Evolutionary conservation across 345 rosid species (phyloP).

Genomic region (Eucalyptus fibrosa): DNA sequence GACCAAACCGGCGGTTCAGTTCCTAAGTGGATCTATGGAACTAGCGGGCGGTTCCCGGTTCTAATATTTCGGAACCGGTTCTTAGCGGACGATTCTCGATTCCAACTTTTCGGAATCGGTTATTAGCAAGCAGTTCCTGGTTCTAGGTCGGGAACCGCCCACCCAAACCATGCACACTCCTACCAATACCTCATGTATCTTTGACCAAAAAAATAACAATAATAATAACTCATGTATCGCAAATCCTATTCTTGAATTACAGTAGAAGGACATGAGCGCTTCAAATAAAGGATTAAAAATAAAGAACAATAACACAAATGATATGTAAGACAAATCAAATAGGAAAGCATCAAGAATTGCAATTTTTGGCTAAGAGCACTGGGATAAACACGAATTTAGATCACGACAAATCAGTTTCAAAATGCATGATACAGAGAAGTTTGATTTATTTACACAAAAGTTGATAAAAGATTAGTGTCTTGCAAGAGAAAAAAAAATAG

Average conservation of each 20-base stretch:
- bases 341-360: not conserved
- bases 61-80: accelerated
- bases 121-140: accelerated
- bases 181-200: not conserved
- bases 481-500: not conserved
- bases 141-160: no score
- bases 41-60: accelerated
- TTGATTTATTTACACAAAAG: not conserved
- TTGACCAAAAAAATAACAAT: no score
- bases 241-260: not conserved
- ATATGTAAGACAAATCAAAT: not conserved
- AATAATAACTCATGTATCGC: not conserved
- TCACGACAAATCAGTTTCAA: not conserved
- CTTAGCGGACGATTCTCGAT: accelerated
- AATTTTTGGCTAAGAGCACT: not conserved
- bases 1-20: accelerated
- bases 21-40: accelerated
- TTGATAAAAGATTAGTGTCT: not conserved
- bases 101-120: no score
- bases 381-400: not conserved
- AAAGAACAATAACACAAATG: not conserved
- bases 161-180: accelerated
- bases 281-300: not conserved
- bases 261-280: not conserved
- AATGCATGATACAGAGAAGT: not conserved